Base-by-base conservation (phyloP, 495 filamentous ascomycete genomes). In the Talaromyces liani region DNA sequence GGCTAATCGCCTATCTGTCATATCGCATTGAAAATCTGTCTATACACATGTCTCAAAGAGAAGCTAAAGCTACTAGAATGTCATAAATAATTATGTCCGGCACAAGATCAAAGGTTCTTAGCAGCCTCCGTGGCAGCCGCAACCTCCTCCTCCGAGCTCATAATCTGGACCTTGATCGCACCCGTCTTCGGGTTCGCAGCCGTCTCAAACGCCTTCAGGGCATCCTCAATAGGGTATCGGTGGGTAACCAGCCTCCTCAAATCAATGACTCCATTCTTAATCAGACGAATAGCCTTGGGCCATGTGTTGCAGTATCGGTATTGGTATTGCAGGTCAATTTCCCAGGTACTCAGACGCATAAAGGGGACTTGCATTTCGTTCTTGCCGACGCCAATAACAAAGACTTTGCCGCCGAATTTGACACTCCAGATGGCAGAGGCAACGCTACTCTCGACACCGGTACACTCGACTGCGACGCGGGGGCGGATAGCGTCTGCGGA, bases 281-380 rank as follows among this genome's bases (percentile, higher is more conserved):
- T 83, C 57, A 98, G 79, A 58, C 93, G 85, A 64, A 98, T 97
- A 51, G 93, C 93, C 59, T 89, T 82, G 56, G 93, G 93, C 93
- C 93, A 98, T 55, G 90, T 96, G 79, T 97, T 98, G 78, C 81
- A 83, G 79, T 97, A 97, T 61, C 93, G 85, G 78, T 98, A 97
- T 81, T 97, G 93, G 77, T 96, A 95, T 78, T 93, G 89, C 62
- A 98, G 76, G 73, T 97, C 93, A 68, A 98, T 87, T 78, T 98
- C 93, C 69, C 91, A 84, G 14, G 91, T 93, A 69, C 88, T 92
- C 33, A 91, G 80, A 66, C 91, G 82, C 91, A 96, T 96, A 76
- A 96, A 97, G 41, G 92, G 92, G 65, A 96, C 88, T 70, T 85
- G 89, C 82, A 96, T 92, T 84, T 96, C 91, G 70, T 91, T 91